A percentile compares a stretch with the other conserved stretches of the same genome.
phyloP scores from a whole-genome alignment of 2,329 filamentous ascomycete genomes.

The Aspergillus cejpii region DNA sequence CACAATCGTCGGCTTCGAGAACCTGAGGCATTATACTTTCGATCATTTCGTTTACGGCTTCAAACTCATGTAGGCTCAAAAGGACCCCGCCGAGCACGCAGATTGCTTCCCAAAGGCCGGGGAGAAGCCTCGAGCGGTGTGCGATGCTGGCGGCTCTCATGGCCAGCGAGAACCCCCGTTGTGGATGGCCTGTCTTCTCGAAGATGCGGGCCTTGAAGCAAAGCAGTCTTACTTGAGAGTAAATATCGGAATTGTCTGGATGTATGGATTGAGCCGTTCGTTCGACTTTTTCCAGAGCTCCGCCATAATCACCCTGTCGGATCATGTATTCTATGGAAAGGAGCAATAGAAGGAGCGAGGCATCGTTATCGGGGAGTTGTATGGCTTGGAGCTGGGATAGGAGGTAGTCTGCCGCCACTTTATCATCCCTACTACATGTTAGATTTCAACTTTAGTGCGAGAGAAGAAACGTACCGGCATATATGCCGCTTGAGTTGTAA shows the following conservation, averaged over 20 bases:
- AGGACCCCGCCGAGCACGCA: slow-evolving; percentile 62
- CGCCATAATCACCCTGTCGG: slow-evolving; percentile 46
- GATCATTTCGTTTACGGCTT: slow-evolving; percentile 58
- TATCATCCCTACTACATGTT: slow-evolving; percentile 45
- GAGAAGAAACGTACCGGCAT: slow-evolving; percentile 31
- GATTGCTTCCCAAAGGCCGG: slow-evolving; percentile 65
- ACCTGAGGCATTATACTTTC: slow-evolving; percentile 66
- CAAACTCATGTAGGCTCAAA: slow-evolving; percentile 63
- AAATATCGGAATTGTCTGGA: slow-evolving; percentile 55
- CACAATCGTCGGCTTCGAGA: slow-evolving; percentile 61
- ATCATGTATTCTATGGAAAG: slow-evolving; percentile 55
- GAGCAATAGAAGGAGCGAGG: slow-evolving; percentile 53
- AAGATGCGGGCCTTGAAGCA: slow-evolving; percentile 67
- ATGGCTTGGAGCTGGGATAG: slow-evolving; percentile 52
- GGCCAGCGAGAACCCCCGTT: slow-evolving; percentile 69
- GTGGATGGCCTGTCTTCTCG: slow-evolving; percentile 59
- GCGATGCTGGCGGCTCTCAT: slow-evolving; percentile 69
- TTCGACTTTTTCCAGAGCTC: slow-evolving; percentile 52
- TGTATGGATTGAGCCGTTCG: slow-evolving; percentile 47
- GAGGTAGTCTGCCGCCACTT: slow-evolving; percentile 51
- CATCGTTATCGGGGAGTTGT: slow-evolving; percentile 51
- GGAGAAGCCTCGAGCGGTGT: slow-evolving; percentile 61
- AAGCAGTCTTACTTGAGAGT: slow-evolving; percentile 63
- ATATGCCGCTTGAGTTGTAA: slow-evolving; percentile 40
- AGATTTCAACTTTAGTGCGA: slow-evolving; percentile 5